These are phyloP conservation scores for Phytophthora sp. DNA, from an alignment of 352 stramenopile species.

Conservation along the genomic window DNA sequence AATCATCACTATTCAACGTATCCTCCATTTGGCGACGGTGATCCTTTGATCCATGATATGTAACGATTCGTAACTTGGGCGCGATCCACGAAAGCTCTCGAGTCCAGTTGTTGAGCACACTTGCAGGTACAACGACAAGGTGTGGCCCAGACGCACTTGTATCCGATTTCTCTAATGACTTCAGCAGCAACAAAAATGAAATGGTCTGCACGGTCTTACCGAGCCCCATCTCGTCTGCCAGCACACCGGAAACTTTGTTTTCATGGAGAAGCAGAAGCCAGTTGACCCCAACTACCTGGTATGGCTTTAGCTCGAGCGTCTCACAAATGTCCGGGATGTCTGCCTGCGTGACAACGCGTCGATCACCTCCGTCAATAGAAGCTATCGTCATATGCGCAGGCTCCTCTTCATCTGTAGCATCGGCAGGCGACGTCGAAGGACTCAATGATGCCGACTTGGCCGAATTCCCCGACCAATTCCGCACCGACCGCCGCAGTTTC, in stretches of 20 bases:
- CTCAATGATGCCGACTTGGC: slow-evolving; percentile 29
- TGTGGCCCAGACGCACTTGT: slow-evolving; percentile 68
- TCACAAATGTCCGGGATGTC: slow-evolving; percentile 77
- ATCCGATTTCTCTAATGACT: slow-evolving; percentile 40
- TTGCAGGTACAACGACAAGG: slow-evolving; percentile 93
- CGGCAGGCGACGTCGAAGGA: slow-evolving; percentile 29
- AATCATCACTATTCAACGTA: slow-evolving; percentile 49
- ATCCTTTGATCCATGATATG: slow-evolving; percentile 82
- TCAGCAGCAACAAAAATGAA: slow-evolving; percentile 72
- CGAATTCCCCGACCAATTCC: slow-evolving; percentile 59
- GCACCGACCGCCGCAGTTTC: slow-evolving; percentile 67
- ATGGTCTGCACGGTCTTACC: slow-evolving; percentile 95
- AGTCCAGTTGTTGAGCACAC: slow-evolving; percentile 93
- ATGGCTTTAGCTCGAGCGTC: slow-evolving; percentile 83
- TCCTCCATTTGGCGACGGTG: slow-evolving; percentile 65
- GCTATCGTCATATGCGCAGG: slow-evolving; percentile 65
- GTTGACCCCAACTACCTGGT: slow-evolving; percentile 86
- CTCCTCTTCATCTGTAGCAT: slow-evolving; percentile 55
- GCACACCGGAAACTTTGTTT: slow-evolving; percentile 80
- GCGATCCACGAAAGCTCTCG: slow-evolving; percentile 94
- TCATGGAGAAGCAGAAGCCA: slow-evolving; percentile 81
- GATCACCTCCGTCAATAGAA: slow-evolving; percentile 44
- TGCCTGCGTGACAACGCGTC: slow-evolving; percentile 62
- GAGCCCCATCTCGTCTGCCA: slow-evolving; percentile 92
- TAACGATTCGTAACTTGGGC: slow-evolving; percentile 86